phyloP scores from a whole-genome alignment of 306 rosid genomes.

The Glycine tomentella region DNA sequence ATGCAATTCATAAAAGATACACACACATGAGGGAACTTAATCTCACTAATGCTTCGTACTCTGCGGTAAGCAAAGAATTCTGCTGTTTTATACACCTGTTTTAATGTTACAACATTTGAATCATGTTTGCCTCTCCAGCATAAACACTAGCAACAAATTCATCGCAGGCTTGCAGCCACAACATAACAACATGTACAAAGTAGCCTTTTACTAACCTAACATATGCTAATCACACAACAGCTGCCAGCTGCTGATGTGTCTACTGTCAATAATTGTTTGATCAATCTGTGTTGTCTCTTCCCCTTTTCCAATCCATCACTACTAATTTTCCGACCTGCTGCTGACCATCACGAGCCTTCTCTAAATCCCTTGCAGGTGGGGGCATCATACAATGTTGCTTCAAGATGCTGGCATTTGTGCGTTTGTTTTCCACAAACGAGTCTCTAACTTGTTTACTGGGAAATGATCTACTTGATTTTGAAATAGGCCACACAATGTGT shows the following conservation, averaged over 20 bases:
- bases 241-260: conserved; percentile 46
- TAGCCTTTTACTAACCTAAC: conserved; percentile 54
- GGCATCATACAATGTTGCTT: conserved; percentile 84
- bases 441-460: conserved; percentile 68
- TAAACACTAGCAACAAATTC: conserved; percentile 54
- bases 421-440: conserved; percentile 57
- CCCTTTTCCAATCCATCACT: conserved; percentile 79
- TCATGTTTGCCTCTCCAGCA: conserved; percentile 52
- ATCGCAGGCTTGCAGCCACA: conserved; percentile 54
- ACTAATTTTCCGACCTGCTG: conserved; percentile 69
- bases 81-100: conserved; percentile 62
- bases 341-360: conserved; percentile 61
- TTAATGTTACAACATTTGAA: conserved; percentile 74
- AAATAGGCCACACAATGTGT: conserved; percentile 69
- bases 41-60: conserved; percentile 56
- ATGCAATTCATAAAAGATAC: conserved; percentile 3
- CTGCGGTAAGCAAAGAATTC: conserved; percentile 63
- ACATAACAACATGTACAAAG: conserved; percentile 68
- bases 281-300: conserved; percentile 69
- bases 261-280: conserved; percentile 37
- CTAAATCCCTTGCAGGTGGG: conserved; percentile 67
- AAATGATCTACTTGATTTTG: conserved; percentile 82
- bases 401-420: conserved; percentile 50
- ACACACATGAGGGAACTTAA: conserved; percentile 30
- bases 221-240: conserved; percentile 51